phyloP scores from a whole-genome alignment of 2,329 filamentous ascomycete genomes.

The Trichoderma atroviride region DNA sequence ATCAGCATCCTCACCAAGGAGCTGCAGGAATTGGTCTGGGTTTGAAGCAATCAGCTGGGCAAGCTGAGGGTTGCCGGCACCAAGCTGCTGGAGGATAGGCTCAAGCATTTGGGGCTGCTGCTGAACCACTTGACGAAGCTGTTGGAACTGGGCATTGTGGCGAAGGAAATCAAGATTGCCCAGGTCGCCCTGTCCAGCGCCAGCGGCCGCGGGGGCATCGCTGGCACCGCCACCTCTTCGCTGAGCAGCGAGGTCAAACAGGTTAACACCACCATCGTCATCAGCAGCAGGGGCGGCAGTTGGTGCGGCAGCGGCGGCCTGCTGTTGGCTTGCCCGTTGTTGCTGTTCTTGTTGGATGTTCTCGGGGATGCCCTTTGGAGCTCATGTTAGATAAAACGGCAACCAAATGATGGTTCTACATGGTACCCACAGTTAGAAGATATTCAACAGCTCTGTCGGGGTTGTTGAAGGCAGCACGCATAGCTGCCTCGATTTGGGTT shows the following conservation, averaged over 20 bases:
- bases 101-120: conserved; percentile 98
- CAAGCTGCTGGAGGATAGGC: conserved; percentile 94
- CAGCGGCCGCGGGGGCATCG: conserved; percentile 52
- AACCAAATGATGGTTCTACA: neutral
- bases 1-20: conserved; percentile 85
- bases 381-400: conserved; percentile 21
- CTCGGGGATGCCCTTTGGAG: conserved; percentile 80
- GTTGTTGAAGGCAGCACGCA: conserved; percentile 96
- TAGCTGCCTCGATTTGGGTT: conserved; percentile 84
- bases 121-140: conserved; percentile 94
- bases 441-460: conserved; percentile 97
- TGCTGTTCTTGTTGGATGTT: conserved; percentile 72
- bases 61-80: conserved; percentile 90
- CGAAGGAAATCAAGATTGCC: conserved; percentile 91
- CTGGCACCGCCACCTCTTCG: conserved; percentile 54
- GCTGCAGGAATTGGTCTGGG: conserved; percentile 87
- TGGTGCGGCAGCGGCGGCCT: conserved; percentile 44
- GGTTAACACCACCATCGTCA: conserved; percentile 73
- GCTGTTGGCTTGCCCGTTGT: conserved; percentile 44
- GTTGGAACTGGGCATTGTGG: conserved; percentile 96
- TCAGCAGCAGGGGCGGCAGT: conserved; percentile 50
- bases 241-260: conserved; percentile 91
- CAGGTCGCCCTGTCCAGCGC: conserved; percentile 56
- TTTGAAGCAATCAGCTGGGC: conserved; percentile 90
- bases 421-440: conserved; percentile 71